These are phyloP conservation scores for Apiosordaria backusii DNA, from an alignment of 495 filamentous ascomycete species.

Conservation along the genomic window DNA sequence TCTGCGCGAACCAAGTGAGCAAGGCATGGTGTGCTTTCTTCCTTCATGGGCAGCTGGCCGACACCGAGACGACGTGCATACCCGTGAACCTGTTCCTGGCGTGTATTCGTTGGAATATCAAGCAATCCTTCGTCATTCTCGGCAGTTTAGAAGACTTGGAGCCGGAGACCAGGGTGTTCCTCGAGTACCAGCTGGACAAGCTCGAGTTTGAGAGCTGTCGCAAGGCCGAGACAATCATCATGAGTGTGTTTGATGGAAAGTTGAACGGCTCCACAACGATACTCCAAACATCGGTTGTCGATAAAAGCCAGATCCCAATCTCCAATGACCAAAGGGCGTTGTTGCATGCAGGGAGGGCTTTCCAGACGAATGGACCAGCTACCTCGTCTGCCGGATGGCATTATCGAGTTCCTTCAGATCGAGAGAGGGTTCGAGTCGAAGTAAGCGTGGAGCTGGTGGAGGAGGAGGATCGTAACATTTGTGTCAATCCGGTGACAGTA, in stretches of 20 bases:
- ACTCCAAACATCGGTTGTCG: neutral
- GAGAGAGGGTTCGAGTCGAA: neutral
- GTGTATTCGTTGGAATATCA: neutral
- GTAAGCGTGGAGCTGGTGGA: neutral
- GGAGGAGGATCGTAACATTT: neutral
- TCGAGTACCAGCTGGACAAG: neutral
- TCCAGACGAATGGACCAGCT: neutral
- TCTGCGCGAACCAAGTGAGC: neutral
- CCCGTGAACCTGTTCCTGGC: neutral
- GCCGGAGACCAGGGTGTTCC: neutral
- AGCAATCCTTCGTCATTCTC: neutral
- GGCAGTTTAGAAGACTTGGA: neutral
- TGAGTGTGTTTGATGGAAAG: neutral
- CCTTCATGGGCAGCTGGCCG: neutral
- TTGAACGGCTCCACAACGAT: neutral
- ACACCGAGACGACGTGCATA: neutral
- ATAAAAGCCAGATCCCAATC: neutral
- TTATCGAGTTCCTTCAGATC: neutral
- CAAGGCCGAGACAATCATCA: neutral
- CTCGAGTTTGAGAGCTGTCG: neutral
- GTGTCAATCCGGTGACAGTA: neutral
- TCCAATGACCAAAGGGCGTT: neutral
- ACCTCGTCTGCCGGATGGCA: neutral
- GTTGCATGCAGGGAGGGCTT: neutral
- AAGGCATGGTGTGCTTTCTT: neutral